phyloP scores from a whole-genome alignment of 495 filamentous ascomycete species.

The Penicillium riverlandense region DNA sequence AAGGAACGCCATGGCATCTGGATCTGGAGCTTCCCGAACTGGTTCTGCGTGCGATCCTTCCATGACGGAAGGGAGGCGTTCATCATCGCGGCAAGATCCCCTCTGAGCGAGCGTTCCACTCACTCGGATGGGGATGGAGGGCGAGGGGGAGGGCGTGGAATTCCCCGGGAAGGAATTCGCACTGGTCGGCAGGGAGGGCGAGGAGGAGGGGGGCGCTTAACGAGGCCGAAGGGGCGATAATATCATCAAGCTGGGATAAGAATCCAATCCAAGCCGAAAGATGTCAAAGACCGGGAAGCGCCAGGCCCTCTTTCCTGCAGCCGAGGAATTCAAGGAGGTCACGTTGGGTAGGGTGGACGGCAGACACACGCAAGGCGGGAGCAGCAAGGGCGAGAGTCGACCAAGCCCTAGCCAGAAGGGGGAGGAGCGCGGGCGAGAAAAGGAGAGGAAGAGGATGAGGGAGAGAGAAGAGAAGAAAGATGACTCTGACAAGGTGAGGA shows the following conservation, averaged over 20 bases:
- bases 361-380: slow-evolving; percentile 13
- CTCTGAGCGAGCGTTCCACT: slow-evolving; percentile 18
- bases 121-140: slow-evolving; percentile 3
- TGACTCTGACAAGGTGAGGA: slow-evolving; percentile 6
- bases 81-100: slow-evolving; percentile 28
- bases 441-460: slow-evolving; percentile 1
- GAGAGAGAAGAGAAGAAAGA: slow-evolving; percentile 10
- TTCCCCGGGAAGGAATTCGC: slow-evolving; percentile 13
- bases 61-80: slow-evolving; percentile 37
- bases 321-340: slow-evolving; percentile 7
- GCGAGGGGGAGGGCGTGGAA: slow-evolving; percentile 14
- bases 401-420: not conserved
- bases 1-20: slow-evolving; percentile 45
- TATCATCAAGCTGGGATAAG: no score
- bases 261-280: slow-evolving; percentile 4
- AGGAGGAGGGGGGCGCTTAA: slow-evolving; percentile 11
- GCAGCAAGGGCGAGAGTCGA: slow-evolving; percentile 8
- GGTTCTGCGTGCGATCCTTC: slow-evolving; percentile 44
- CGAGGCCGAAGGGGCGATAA: slow-evolving; percentile 5
- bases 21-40: slow-evolving; percentile 43
- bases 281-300: slow-evolving; percentile 12
- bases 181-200: not conserved
- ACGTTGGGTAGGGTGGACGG: slow-evolving; percentile 4
- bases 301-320: no score
- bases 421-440: slow-evolving; percentile 7